A percentile compares a stretch with the other conserved stretches of the same genome.
Conservation (phyloP, 2,329 filamentous ascomycete species). For the Sphaerulina musiva region DNA sequence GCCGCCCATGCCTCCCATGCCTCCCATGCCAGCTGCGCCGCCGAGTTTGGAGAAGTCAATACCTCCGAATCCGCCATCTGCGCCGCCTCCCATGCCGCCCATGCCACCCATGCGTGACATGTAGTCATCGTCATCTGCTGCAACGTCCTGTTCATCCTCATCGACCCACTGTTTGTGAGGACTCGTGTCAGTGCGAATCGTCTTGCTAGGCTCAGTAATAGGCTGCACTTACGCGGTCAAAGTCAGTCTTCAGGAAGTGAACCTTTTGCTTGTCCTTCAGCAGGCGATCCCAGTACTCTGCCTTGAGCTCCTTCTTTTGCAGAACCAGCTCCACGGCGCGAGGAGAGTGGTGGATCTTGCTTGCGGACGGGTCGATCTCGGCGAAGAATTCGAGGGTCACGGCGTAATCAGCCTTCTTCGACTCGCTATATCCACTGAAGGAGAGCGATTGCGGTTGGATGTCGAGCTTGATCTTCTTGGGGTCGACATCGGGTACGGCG, state of each 20-base stretch:
- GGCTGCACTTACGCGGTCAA: constrained; percentile 67
- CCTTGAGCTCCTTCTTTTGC: constrained; percentile 92
- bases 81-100: constrained; percentile 34
- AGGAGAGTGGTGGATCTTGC: constrained; percentile 79
- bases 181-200: constrained; percentile 14
- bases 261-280: constrained; percentile 84
- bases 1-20: constrained; percentile 32
- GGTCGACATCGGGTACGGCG: constrained; percentile 74
- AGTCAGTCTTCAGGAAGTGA: constrained; percentile 97
- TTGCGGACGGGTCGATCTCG: constrained; percentile 80
- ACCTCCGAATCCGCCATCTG: constrained; percentile 26
- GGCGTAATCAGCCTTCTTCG: constrained; percentile 79
- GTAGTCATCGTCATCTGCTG: constrained; percentile 66
- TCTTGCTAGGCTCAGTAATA: constrained; percentile 1
- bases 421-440: constrained; percentile 76
- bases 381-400: constrained; percentile 81
- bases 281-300: constrained; percentile 92
- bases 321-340: constrained; percentile 87
- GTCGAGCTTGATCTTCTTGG: constrained; percentile 71
- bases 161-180: constrained; percentile 66
- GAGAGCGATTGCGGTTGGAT: constrained; percentile 68
- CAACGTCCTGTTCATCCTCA: constrained; percentile 95
- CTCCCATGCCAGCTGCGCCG: constrained; percentile 53
- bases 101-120: constrained; percentile 45
- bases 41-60: constrained; percentile 42